Evolutionary conservation across 495 filamentous ascomycete genomes (phyloP), one percentile per base, ranked within the genome.

Genomic region (Penicillium longicatenatum): DNA sequence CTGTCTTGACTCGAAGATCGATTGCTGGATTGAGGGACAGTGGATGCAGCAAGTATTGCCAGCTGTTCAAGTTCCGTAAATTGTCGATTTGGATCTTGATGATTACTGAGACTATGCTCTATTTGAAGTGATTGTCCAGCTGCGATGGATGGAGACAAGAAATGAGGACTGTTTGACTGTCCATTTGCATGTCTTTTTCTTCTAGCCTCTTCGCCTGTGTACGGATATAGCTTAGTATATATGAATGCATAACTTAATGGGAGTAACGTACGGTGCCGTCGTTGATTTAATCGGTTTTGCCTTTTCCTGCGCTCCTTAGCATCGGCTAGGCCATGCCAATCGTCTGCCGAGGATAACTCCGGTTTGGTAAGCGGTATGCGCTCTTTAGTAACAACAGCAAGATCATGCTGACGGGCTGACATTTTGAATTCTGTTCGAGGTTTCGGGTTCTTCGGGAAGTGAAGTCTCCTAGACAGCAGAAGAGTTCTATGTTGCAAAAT

Each of bases 271-370:
- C 45, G 45, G 45, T 26, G 21, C 11, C 26, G 21, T 26, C 45
- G 21, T 48, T 48, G 45, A 9, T 48, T 48, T 20, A 48, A 21
- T 6, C 45, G 45, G 21, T 48, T 26, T 26, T 48, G 45, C 21
- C 21, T 20, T 24, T 26, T 21, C 11, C 45, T 21, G 21, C 45
- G 45, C 21, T 48, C 45, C 26, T 48, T 48, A 14, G 19, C 31
- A 11, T 35, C 45, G 11, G 45, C 14, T 11, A 48, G 21, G 10
- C 45, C 45, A 14, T 24, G 45, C 45, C 45, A 48, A 16, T 48
- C 21, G 20, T 48, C 45, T 35, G 31, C 31, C 31, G 31, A 12
- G 10, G 31, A 14, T 35, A 35, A 4, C 12, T 35, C 31, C 31
- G 31, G 12, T 35, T 35, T 11, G 10, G 31, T 14, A 12, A 35